A percentile compares a stretch with the other conserved stretches of the same genome.
Evolutionary conservation across 371 early-diverging fungal genomes (phyloP).

Genomic region (Mortierella sp.): DNA sequence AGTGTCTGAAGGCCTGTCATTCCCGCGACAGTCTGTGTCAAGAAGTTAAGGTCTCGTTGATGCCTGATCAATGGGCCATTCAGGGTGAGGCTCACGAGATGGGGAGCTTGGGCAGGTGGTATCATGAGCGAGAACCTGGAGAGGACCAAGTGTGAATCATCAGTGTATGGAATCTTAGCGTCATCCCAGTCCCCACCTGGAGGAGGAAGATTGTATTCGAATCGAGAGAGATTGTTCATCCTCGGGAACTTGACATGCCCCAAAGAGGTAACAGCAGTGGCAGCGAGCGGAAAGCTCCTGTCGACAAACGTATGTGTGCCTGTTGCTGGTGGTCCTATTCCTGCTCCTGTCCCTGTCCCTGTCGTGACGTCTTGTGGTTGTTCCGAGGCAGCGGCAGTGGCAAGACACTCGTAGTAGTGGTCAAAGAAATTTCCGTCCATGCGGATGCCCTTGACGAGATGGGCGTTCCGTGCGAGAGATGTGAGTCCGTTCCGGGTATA

Average conservation of each 20-base stretch:
- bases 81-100: background rate
- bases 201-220: background rate
- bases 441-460: background rate
- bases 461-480: background rate
- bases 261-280: background rate
- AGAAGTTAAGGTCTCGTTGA: background rate
- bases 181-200: background rate
- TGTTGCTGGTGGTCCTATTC: background rate
- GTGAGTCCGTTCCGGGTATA: background rate
- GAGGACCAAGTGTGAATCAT: background rate
- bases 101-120: background rate
- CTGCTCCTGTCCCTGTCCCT: background rate
- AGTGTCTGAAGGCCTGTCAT: background rate
- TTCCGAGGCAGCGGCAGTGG: background rate
- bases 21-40: background rate
- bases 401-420: background rate
- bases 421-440: background rate
- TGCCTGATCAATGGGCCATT: background rate
- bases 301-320: background rate
- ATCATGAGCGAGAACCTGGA: background rate
- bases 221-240: background rate
- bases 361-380: background rate
- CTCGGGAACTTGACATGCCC: background rate
- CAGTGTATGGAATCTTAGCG: accelerated
- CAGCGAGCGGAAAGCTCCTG: background rate